Percentiles rank a stretch among this genome's conserved stretches.
These are phyloP conservation scores for Fraxinus quadrangulata DNA, from an alignment of 257 asterid species.

Conservation along the genomic window DNA sequence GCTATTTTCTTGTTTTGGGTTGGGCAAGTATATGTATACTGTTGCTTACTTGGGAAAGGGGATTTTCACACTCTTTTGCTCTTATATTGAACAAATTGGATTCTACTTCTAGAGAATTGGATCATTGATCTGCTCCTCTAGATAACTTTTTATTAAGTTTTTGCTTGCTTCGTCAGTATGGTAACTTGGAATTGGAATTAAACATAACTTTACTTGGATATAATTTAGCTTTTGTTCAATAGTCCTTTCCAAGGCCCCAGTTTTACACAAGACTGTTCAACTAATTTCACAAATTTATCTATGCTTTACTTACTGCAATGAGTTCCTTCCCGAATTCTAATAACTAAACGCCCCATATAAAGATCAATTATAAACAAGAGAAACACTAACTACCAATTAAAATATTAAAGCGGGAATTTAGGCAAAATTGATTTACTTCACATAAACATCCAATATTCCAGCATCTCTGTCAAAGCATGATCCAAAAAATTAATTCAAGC, in stretches of 20 bases:
- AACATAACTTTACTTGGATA: neutral
- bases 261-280: neutral
- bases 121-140: too few species aligned
- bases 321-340: slow-evolving; percentile 6
- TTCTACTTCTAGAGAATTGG: too few species aligned
- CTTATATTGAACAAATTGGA: too few species aligned
- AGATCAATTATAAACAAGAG: neutral
- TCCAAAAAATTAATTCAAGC: neutral
- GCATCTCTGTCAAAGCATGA: neutral
- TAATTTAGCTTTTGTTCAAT: neutral
- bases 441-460: neutral
- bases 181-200: neutral
- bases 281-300: neutral
- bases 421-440: neutral
- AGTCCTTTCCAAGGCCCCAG: slow-evolving; percentile 10
- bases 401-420: neutral
- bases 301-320: neutral
- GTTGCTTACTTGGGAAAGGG: too few species aligned
- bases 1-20: too few species aligned
- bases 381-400: neutral
- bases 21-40: too few species aligned
- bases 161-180: too few species aligned
- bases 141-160: too few species aligned
- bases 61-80: too few species aligned
- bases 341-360: neutral